Conservation (phyloP, 164 flowering plant species). For the Kalanchoe fedtschenkoi region DNA sequence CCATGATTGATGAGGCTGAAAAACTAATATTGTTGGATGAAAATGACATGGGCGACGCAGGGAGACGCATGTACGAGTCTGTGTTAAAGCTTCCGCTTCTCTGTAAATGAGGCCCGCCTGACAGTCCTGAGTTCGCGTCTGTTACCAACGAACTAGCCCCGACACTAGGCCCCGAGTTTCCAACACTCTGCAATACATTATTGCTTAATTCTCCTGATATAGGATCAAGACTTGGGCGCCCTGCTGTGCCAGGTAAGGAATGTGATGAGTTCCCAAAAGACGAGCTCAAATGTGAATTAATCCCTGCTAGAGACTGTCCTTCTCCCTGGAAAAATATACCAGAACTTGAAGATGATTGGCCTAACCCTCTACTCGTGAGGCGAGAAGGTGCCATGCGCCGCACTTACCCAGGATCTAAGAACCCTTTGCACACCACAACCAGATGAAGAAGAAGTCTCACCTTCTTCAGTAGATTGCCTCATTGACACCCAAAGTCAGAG, state of each 20-base stretch:
- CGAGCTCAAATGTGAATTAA: constrained; percentile 58
- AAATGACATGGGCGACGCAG: constrained; percentile 87
- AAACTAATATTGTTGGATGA: constrained; percentile 80
- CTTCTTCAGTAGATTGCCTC: neutral
- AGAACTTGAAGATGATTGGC: constrained; percentile 68
- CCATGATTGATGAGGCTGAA: constrained; percentile 73
- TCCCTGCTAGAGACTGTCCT: constrained; percentile 38
- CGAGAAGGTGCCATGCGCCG: constrained; percentile 63
- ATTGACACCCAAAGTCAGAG: neutral
- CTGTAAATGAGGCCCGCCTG: constrained; percentile 89
- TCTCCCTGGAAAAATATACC: constrained; percentile 86
- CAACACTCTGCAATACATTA: constrained; percentile 45
- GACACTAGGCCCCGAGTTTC: constrained; percentile 81
- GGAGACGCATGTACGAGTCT: constrained; percentile 66
- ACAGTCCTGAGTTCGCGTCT: constrained; percentile 83
- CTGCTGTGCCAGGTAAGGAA: constrained; percentile 50
- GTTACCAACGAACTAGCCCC: constrained; percentile 93
- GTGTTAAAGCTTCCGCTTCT: constrained; percentile 87
- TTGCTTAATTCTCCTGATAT: constrained; percentile 68
- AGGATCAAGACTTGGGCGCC: constrained; percentile 40
- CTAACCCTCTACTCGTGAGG: constrained; percentile 70
- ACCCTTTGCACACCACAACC: neutral
- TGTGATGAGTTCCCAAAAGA: constrained; percentile 62
- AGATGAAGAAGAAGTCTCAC: neutral
- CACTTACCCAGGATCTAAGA: constrained; percentile 21